Percentiles rank a stretch among this genome's conserved stretches.
Conservation (phyloP, 2,329 filamentous ascomycete genomes). For the Aureobasidium zeae region DNA sequence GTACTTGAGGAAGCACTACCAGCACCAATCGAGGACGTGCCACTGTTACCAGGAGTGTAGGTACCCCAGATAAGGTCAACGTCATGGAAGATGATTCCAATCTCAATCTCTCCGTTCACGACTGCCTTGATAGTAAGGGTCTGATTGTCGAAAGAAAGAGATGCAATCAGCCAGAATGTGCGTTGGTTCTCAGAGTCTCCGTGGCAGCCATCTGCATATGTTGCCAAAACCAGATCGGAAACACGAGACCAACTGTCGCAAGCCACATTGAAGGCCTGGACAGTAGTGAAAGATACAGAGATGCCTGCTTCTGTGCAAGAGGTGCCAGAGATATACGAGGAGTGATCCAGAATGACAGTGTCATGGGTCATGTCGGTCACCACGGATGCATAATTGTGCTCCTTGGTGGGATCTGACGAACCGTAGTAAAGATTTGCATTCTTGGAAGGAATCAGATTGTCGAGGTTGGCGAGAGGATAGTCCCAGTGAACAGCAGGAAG, state of each 20-base stretch:
- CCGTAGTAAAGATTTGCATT: slow-evolving; percentile 3
- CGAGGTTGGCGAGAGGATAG: not conserved
- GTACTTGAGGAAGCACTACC: not conserved
- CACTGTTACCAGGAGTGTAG: not conserved
- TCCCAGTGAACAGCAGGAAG: slow-evolving; percentile 4
- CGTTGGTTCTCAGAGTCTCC: not conserved
- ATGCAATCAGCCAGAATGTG: slow-evolving; percentile 3
- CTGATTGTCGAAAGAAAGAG: not conserved
- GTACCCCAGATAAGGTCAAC: slow-evolving; percentile 5
- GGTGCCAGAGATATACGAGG: not conserved
- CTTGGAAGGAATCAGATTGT: not conserved
- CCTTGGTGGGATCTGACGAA: not conserved
- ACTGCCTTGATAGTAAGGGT: not conserved
- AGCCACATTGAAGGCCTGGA: slow-evolving; percentile 1
- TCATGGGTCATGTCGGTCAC: not conserved
- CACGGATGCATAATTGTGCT: not conserved
- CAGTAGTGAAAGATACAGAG: not conserved
- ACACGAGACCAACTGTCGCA: not conserved
- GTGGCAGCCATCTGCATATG: slow-evolving; percentile 1
- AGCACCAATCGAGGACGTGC: not conserved
- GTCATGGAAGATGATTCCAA: not conserved
- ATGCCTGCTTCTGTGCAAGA: slow-evolving; percentile 1
- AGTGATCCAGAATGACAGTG: slow-evolving; percentile 2
- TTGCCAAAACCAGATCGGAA: not conserved
- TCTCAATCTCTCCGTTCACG: not conserved